Evolutionary conservation across 2,329 filamentous ascomycete genomes (phyloP), one percentile per base, ranked within the genome.

Genomic region (Raffaelea deltoideospora): DNA sequence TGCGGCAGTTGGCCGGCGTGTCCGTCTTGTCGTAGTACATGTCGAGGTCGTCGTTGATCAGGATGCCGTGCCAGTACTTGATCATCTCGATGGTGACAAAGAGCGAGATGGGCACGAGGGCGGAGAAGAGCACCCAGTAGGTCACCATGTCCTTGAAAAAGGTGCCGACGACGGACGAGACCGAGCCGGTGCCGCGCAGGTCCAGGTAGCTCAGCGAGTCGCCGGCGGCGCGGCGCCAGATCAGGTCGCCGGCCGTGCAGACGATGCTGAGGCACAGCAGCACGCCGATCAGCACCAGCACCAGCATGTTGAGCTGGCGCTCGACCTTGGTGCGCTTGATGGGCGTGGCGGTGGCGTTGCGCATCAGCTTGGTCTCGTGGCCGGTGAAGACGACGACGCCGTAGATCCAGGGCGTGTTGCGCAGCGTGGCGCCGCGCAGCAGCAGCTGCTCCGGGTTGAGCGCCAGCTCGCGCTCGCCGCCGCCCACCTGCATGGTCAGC

Each of bases 251-350:
- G 27, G 92, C 75, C 11, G 88, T 94, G 56, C 83, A 90, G 52
- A 96, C 75, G 41, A 94, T 69, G 53, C 87, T 94, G 30, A 98
- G 73, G 21, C 72, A 64, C 39, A 98, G 62, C 18, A 98, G 70
- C 48, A 96, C 86, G 34, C 67, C 76, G 34, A 95, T 79, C 28
- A 98, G 72, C 62, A 93, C 79, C 45, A 98, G 64, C 51, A 98
- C 94, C 43, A 96, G 81, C 49, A 78, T 73, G 57, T 98, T 98
- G 47, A 98, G 80, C 64, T 92, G 82, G 43, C 79, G 76, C 59
- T 98, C 90, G 7, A 98, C 88, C 47, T 87, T 88, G 26, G 90
- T 98, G 39, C 88, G 81, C 64, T 98, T 98, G 62, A 98, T 98
- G 6, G 90, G 92, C 1, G 90, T 81, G 5, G 88, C 88, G 3